Percentiles rank a stretch among this genome's conserved stretches.
Evolutionary conservation across 805 yeast genomes (phyloP).

Genomic region (Kluyveromyces dobzhanskii): DNA sequence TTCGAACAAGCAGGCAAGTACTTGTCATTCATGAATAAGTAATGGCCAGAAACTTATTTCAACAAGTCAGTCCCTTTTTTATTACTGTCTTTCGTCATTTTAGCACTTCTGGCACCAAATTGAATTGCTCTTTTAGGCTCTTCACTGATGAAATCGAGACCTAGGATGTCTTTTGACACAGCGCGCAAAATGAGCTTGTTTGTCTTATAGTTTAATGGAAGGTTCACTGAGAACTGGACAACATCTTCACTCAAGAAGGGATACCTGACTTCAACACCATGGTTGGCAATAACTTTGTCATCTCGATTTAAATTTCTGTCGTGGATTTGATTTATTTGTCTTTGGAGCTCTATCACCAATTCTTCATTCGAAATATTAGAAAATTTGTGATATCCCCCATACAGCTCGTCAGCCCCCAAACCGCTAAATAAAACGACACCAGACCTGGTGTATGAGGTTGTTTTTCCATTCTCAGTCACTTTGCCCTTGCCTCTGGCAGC

Average conservation of each 20-base stretch:
- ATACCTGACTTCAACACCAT: constrained; percentile 88
- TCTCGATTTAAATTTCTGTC: constrained; percentile 82
- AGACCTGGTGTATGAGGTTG: constrained; percentile 36
- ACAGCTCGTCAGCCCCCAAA: constrained; percentile 93
- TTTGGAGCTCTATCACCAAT: constrained; percentile 50
- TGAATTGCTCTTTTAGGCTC: constrained; percentile 94
- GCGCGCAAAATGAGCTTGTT: constrained; percentile 54
- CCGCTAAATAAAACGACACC: constrained; percentile 81
- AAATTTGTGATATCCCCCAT: constrained; percentile 93
- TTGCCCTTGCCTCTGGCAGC: constrained; percentile 59
- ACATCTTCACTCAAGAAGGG: constrained; percentile 70
- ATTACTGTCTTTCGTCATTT: constrained; percentile 72
- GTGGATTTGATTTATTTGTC: constrained; percentile 68
- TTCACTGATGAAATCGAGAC: constrained; percentile 45
- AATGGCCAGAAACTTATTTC: constrained; percentile 4
- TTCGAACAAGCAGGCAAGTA: constrained; percentile 48
- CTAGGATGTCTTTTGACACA: constrained; percentile 43
- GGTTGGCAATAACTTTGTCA: constrained; percentile 74
- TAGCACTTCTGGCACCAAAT: constrained; percentile 93
- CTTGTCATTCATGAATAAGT: constrained; percentile 26
- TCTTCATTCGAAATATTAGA: constrained; percentile 35
- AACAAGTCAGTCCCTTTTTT: constrained; percentile 64
- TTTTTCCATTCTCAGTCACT: constrained; percentile 12
- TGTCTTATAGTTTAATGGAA: constrained; percentile 43
- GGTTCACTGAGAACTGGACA: constrained; percentile 39